A percentile compares a stretch with the other conserved stretches of the same genome.
Evolutionary conservation across 75 land plant genomes (phyloP).

Genomic region (Cunninghamia lanceolata): DNA sequence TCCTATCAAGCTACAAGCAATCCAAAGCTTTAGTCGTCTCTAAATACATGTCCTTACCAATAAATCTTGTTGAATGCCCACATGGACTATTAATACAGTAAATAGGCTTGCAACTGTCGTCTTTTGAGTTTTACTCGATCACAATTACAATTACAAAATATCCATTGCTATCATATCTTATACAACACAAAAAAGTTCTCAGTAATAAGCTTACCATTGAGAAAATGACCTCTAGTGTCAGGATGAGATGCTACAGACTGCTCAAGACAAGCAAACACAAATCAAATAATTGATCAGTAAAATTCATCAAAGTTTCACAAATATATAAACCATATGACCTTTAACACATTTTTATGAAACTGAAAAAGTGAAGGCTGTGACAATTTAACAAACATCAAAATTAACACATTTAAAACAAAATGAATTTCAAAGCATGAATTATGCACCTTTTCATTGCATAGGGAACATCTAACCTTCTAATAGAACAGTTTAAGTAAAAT

Average conservation of each 20-base stretch:
- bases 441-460: not conserved
- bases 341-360: not conserved
- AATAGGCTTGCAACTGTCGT: not conserved
- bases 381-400: no score
- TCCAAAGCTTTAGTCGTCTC: no score
- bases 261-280: constrained; percentile 13
- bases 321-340: not conserved
- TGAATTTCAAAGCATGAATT: not conserved
- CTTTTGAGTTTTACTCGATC: not conserved
- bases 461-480: no score
- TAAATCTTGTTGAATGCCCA: not conserved
- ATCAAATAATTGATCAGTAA: not conserved
- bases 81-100: not conserved
- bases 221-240: constrained; percentile 80
- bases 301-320: not conserved
- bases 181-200: not conserved
- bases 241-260: constrained; percentile 98
- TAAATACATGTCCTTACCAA: no score
- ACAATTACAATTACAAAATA: not conserved
- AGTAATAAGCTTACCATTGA: constrained; percentile 68
- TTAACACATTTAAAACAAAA: no score
- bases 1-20: no score
- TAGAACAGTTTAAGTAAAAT: not conserved
- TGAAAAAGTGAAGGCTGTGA: not conserved
- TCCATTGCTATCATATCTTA: not conserved